Base-by-base conservation (phyloP, 164 flowering plant genomes). In the Aristolochia contorta region DNA sequence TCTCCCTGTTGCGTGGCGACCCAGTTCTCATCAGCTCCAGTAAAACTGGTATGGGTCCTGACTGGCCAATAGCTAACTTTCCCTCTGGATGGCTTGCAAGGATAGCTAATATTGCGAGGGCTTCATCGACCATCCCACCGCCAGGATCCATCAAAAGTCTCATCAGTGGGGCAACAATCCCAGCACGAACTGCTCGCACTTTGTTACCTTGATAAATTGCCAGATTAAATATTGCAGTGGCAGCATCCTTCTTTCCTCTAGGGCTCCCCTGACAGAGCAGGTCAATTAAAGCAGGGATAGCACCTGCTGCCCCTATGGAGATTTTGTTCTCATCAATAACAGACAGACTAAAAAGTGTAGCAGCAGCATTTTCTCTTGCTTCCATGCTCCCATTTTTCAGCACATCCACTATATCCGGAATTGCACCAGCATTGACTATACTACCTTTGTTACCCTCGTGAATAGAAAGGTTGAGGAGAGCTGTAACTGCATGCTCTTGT, bases 161-260 rank as follows among this genome's bases (percentile, higher is more conserved):
- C 69, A 70, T 70, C 62, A 70, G 51, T 16, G 68, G 69, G 16
- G 12, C 46, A 24, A 65, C 69, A 30, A 70, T 61, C 18, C 97
- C 98, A 2, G 98, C 92, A 65, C 87, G 72, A 1, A 89, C 87
- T 9, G 96, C 91, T 63, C 96, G 75, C 22, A 85, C 96, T 62
- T 85, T 87, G 77, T 93, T 93, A 12, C 85, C 97, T 45, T 81
- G 88, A 71, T 87, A 83, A 45, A 84, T 84, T 74, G 94, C 86
- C 23, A 93, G 66, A 64, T 93, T 93, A 70, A 89, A 89, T 51
- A 93, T 72, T 15, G 98, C 98, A 0, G 98, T 87, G 5, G 94
- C 94, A 20, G 98, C 98, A 68, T 92, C 96, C 69, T 87, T 93
- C 74, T 78, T 87, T 48, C 98, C 98, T 72, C 96, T 77, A 0